These are phyloP conservation scores for Plasmodium ovale DNA, from an alignment of 169 alveolate genomes.

Conservation along the genomic window DNA sequence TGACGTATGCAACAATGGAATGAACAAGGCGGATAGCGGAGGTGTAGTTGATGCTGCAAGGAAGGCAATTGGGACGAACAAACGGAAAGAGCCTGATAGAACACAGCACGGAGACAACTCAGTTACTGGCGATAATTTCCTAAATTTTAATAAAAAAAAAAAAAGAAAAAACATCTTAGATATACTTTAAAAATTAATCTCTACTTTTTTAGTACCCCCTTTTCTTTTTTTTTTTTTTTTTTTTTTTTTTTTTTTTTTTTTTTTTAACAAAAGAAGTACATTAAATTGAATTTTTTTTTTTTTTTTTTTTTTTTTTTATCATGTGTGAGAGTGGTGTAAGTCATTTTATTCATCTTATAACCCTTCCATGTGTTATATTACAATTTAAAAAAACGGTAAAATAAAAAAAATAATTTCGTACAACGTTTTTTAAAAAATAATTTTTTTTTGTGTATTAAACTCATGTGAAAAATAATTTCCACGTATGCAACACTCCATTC, in stretches of 20 bases:
- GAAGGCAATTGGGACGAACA: not conserved
- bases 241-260: not conserved
- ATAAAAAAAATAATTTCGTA: no score
- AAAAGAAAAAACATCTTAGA: constrained; percentile 47
- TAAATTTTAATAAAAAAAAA: constrained; percentile 53
- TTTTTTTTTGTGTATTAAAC: no score
- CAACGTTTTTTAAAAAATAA: no score
- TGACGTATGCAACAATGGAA: not conserved
- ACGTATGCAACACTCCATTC: no score
- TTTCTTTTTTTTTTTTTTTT: no score
- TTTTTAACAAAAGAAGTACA: not conserved
- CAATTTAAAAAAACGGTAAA: not conserved
- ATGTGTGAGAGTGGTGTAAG: not conserved
- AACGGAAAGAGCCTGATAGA: not conserved
- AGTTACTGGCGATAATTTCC: constrained; percentile 11
- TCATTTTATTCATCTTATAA: not conserved
- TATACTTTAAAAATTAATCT: constrained; percentile 19
- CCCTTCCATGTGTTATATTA: no score
- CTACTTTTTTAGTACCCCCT: no score
- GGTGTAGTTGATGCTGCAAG: not conserved
- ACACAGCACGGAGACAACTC: not conserved
- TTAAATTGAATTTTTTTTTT: not conserved
- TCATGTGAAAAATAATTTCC: no score
- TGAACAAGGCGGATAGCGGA: not conserved
- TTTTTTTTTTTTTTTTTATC: constrained; percentile 6